phyloP scores from a whole-genome alignment of 2,329 filamentous ascomycete genomes.

The Sphaerulina musiva region DNA sequence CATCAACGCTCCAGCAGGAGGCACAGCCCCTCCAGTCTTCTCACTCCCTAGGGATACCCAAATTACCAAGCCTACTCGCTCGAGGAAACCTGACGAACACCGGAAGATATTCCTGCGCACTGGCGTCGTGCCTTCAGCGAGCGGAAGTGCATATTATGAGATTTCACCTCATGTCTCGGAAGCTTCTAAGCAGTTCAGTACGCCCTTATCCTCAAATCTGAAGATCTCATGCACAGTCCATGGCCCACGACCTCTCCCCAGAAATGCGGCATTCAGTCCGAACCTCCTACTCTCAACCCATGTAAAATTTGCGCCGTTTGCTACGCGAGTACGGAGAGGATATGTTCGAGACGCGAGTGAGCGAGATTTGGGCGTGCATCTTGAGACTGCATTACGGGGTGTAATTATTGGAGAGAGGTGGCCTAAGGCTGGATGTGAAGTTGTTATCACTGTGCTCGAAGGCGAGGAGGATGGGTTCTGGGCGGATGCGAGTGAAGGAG shows the following conservation, averaged over 20 bases:
- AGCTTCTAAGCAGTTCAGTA: slow-evolving; percentile 43
- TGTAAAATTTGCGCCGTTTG: slow-evolving; percentile 95
- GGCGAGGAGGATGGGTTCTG: slow-evolving; percentile 76
- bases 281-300: slow-evolving; percentile 87
- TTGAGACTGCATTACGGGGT: slow-evolving; percentile 83
- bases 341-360: slow-evolving; percentile 82
- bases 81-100: slow-evolving; percentile 62
- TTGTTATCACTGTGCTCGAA: slow-evolving; percentile 87
- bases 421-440: slow-evolving; percentile 98
- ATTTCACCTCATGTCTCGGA: slow-evolving; percentile 40
- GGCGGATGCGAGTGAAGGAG: slow-evolving; percentile 44
- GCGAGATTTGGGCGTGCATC: slow-evolving; percentile 80
- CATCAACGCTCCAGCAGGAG: slow-evolving; percentile 77
- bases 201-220: slow-evolving; percentile 57
- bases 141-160: slow-evolving; percentile 82
- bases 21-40: slow-evolving; percentile 69
- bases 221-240: slow-evolving; percentile 93
- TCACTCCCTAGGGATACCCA: slow-evolving; percentile 45
- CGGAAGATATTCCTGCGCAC: slow-evolving; percentile 89
- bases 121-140: slow-evolving; percentile 84
- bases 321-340: slow-evolving; percentile 71
- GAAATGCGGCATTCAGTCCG: slow-evolving; percentile 84
- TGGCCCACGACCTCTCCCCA: slow-evolving; percentile 81
- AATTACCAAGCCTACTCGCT: slow-evolving; percentile 47
- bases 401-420: slow-evolving; percentile 88